These are phyloP conservation scores for Pythium dissimile DNA, from an alignment of 352 stramenopile species.

Conservation along the genomic window DNA sequence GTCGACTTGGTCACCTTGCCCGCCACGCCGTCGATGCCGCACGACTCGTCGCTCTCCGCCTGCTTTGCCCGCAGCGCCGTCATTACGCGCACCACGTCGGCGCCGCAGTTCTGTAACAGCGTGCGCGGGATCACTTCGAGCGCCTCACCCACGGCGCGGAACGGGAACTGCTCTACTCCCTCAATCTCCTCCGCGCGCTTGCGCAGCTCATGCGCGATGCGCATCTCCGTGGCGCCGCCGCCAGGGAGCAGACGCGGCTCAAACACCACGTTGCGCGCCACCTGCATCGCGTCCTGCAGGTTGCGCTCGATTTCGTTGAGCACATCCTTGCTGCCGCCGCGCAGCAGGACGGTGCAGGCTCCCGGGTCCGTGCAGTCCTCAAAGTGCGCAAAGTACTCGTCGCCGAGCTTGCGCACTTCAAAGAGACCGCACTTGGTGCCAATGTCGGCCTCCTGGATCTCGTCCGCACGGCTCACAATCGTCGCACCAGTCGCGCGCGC, in stretches of 20 bases:
- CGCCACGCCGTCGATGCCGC: constrained; percentile 80
- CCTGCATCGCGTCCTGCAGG: constrained; percentile 99
- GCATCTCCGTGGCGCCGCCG: constrained; percentile 98
- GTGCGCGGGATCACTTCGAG: constrained; percentile 99
- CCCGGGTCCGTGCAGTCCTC: constrained; percentile 98
- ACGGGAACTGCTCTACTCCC: constrained; percentile 97
- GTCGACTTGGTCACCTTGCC: constrained; percentile 94
- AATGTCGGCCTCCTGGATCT: constrained; percentile 99
- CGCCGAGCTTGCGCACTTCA: constrained; percentile 92
- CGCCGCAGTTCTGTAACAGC: constrained; percentile 98
- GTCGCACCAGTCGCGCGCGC: constrained; percentile 95
- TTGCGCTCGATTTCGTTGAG: constrained; percentile 99
- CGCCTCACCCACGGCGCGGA: constrained; percentile 95
- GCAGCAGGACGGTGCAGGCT: constrained; percentile 97
- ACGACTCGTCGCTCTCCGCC: constrained; percentile 71
- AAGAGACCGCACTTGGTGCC: constrained; percentile 98
- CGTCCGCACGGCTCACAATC: constrained; percentile 97
- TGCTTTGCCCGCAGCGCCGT: constrained; percentile 96
- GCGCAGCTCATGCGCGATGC: constrained; percentile 93
- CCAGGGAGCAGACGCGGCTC: constrained; percentile 96
- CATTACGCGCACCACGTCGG: constrained; percentile 98
- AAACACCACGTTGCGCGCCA: constrained; percentile 99
- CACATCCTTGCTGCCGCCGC: constrained; percentile 98
- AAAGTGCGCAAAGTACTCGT: constrained; percentile 99
- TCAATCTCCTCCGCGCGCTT: constrained; percentile 90